Base-by-base conservation (phyloP, 805 yeast species). In the Blastobotrys terrestris region DNA sequence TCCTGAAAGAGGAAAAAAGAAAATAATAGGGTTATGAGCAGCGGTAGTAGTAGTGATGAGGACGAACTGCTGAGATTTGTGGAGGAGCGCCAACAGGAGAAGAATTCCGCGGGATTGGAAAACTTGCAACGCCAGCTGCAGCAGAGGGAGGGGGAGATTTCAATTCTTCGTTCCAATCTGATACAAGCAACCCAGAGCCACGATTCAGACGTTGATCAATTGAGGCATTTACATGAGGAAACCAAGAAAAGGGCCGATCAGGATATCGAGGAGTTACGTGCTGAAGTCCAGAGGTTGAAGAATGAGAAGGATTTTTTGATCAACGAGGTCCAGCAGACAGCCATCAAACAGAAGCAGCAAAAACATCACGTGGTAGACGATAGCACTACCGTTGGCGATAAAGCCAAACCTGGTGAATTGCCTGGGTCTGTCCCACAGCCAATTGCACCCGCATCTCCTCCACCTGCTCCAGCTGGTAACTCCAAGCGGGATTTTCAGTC, bases 111-210 rank as follows among this genome's bases (percentile, higher is more conserved):
- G 5, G 35, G 35, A 11, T 5, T 41, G 11, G 44, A 41, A 3
- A 16, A 3, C 19, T 13, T 41, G 19, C 16, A 5, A 13, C 16
- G 19, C 11, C 70, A 70, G 42, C 57, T 81, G n/a, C 73, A 72
- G 51, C 69, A 75, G 39, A 84, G 87, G 3, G 79, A 78, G 52
- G 97, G 97, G 2, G 96, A 91, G 62, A 82, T 87, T 39, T 83
- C 94, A 13, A 83, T 90, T 39, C 72, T 91, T 15, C 72, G 95
- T 51, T 80, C 84, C 7, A 87, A 83, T 59, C 68, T 86, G 18
- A 69, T 75, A 18, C 50, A 22, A 19, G 57, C 56, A 8, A 31
- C 35, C 11, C 46, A 48, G 20, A 13, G 39, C 15, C 50, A 35
- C 15, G 51, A 48, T 3, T 7, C 46, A 3, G 67, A 65, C 19